Evolutionary conservation across 108 stramenopile genomes (phyloP).

Genomic region (Aurantiochytrium sp.): DNA sequence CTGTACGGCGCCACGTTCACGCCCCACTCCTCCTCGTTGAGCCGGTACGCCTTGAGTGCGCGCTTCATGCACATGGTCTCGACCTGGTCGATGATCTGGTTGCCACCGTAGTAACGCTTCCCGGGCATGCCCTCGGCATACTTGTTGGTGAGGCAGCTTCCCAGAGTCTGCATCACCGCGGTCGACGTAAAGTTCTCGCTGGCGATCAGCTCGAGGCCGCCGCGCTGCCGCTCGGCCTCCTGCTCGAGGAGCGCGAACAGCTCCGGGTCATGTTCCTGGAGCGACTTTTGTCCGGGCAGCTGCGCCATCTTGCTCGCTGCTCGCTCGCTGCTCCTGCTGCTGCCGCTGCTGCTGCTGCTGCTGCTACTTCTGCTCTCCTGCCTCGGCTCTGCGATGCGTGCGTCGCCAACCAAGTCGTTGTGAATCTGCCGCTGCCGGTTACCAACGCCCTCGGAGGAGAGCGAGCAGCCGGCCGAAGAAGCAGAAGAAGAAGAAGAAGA

Average conservation of each 20-base stretch:
- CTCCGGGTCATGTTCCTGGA: slow-evolving; percentile 91
- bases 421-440: no score
- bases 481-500: no score
- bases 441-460: no score
- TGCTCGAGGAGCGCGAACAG: slow-evolving; percentile 89
- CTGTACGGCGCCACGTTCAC: slow-evolving; percentile 83
- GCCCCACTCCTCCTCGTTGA: slow-evolving; percentile 92
- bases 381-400: neutral
- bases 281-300: slow-evolving; percentile 67
- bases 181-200: slow-evolving; percentile 97
- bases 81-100: slow-evolving; percentile 52
- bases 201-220: slow-evolving; percentile 94
- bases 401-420: no score
- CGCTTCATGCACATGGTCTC: slow-evolving; percentile 87
- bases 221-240: slow-evolving; percentile 87
- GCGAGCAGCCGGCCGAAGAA: no score
- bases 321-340: neutral
- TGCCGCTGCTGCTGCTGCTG: neutral
- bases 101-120: slow-evolving; percentile 98
- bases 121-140: slow-evolving; percentile 97
- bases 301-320: neutral
- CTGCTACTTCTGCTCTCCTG: neutral
- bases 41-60: slow-evolving; percentile 90
- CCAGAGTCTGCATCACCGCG: slow-evolving; percentile 97
- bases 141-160: slow-evolving; percentile 97